Percentiles rank a stretch among this genome's conserved stretches.
These are phyloP conservation scores for Sporodiniella umbellata DNA, from an alignment of 371 early-diverging fungal genomes.

Conservation along the genomic window DNA sequence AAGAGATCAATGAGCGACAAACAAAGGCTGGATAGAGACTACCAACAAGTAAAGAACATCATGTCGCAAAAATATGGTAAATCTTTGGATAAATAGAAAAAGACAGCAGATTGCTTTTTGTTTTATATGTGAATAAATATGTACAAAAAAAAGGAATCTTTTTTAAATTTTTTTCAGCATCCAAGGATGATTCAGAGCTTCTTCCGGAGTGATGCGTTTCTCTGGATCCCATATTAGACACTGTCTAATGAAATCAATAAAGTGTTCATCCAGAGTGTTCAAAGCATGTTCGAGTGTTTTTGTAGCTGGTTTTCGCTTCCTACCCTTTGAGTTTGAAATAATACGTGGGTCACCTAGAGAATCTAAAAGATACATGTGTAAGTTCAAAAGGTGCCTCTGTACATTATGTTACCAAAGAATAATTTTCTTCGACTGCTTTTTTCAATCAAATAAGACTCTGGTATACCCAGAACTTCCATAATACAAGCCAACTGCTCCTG, in stretches of 20 bases:
- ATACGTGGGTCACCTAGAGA: constrained; percentile 63
- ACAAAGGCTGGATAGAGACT: constrained; percentile 65
- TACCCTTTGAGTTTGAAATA: constrained; percentile 81
- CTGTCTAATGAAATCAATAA: constrained; percentile 77
- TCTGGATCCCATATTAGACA: constrained; percentile 91
- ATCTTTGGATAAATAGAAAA: constrained; percentile 17
- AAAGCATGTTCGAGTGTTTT: constrained; percentile 70
- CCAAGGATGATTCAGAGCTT: constrained; percentile 77
- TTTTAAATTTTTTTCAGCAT: constrained; percentile 4
- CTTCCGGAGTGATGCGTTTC: constrained; percentile 74
- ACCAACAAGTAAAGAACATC: constrained; percentile 61
- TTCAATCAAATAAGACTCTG: constrained; percentile 69
- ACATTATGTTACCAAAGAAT: constrained; percentile 75
- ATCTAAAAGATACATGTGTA: constrained; percentile 47
- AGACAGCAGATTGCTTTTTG: neutral
- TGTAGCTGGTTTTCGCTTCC: constrained; percentile 71
- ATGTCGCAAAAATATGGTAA: constrained; percentile 66
- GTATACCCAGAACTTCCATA: constrained; percentile 86
- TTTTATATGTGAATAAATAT: neutral
- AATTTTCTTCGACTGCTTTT: constrained; percentile 67
- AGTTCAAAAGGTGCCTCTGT: constrained; percentile 49
- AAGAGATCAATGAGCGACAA: constrained; percentile 50
- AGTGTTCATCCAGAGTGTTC: constrained; percentile 64
- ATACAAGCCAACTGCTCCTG: constrained; percentile 90
- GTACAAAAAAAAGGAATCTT: neutral